These are phyloP conservation scores for Suhomyces maxii DNA, from an alignment of 1,139 yeast species.

Conservation along the genomic window DNA sequence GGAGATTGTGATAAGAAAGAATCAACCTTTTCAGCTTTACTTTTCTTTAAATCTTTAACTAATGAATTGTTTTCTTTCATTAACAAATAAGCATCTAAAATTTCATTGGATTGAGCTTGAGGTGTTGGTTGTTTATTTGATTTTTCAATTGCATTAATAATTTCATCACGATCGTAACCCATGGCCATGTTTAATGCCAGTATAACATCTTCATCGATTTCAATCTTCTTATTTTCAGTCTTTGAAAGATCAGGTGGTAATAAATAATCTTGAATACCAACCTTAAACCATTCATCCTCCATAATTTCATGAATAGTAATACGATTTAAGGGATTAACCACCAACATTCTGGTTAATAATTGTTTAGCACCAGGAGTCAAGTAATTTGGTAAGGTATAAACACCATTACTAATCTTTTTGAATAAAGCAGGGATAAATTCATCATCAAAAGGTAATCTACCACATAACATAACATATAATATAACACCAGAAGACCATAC, in stretches of 20 bases:
- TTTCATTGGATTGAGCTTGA: conserved; percentile 58
- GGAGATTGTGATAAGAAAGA: conserved; percentile 53
- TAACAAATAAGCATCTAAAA: conserved; percentile 86
- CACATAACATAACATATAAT: conserved; percentile 93
- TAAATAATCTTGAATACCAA: conserved; percentile 78
- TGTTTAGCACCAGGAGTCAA: conserved; percentile 86
- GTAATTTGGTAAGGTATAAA: conserved; percentile 88
- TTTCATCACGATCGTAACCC: conserved; percentile 92
- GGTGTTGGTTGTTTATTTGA: conserved; percentile 44
- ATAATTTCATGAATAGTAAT: conserved; percentile 92
- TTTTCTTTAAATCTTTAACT: conserved; percentile 63
- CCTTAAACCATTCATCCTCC: conserved; percentile 95
- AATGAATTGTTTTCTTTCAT: conserved; percentile 80
- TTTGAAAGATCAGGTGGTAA: conserved; percentile 65
- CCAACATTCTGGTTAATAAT: conserved; percentile 87
- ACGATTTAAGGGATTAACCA: conserved; percentile 93
- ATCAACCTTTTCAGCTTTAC: conserved; percentile 52
- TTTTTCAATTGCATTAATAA: conserved; percentile 64
- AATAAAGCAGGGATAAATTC: conserved; percentile 95
- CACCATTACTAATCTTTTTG: conserved; percentile 93
- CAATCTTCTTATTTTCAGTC: conserved; percentile 41
- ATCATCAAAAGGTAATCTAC: conserved; percentile 96
- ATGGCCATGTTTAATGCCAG: conserved; percentile 78
- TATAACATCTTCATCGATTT: conserved; percentile 77
- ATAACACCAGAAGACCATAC: conserved; percentile 99